Evolutionary conservation across 192 early-diverging fungal genomes (phyloP).

Genomic region (Coemansia sp.): DNA sequence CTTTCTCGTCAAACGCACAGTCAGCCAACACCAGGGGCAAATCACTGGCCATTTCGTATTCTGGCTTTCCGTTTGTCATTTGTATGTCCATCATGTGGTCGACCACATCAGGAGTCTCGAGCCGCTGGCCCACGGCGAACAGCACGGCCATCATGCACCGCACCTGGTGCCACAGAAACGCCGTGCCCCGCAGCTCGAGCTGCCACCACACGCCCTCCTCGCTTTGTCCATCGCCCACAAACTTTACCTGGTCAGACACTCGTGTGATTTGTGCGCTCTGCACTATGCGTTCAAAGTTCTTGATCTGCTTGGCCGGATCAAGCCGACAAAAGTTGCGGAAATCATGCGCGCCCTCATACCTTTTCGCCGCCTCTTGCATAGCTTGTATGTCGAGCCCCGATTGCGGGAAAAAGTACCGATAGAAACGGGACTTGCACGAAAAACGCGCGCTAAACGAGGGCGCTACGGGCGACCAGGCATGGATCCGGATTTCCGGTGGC

Average conservation of each 20-base stretch:
- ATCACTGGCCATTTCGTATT: conserved; percentile 91
- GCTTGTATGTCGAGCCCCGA: conserved; percentile 64
- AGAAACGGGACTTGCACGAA: conserved; percentile 76
- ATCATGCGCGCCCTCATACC: conserved; percentile 82
- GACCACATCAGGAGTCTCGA: conserved; percentile 74
- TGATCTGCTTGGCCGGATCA: conserved; percentile 81
- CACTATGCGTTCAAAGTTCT: conserved; percentile 76
- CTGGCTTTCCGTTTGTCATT: conserved; percentile 69
- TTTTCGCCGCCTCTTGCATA: conserved; percentile 73
- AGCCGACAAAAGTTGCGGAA: conserved; percentile 97
- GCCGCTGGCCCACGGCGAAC: conserved; percentile 78
- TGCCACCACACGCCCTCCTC: conserved; percentile 50
- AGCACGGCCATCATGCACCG: conserved; percentile 93
- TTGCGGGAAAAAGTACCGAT: conserved; percentile 86
- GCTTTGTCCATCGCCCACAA: conserved; percentile 22
- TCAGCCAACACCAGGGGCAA: conserved; percentile 87
- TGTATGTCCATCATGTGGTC: conserved; percentile 66
- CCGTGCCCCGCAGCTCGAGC: conserved; percentile 79
- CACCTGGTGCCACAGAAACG: conserved; percentile 98
- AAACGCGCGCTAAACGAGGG: conserved; percentile 84
- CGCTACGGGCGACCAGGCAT: conserved; percentile 84
- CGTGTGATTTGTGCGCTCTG: conserved; percentile 62
- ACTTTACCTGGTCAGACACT: conserved; percentile 25
- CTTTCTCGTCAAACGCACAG: conserved; percentile 64
- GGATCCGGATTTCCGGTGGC: conserved; percentile 86